These are phyloP conservation scores for Starmerella stellata DNA, from an alignment of 805 yeast genomes.

Conservation along the genomic window DNA sequence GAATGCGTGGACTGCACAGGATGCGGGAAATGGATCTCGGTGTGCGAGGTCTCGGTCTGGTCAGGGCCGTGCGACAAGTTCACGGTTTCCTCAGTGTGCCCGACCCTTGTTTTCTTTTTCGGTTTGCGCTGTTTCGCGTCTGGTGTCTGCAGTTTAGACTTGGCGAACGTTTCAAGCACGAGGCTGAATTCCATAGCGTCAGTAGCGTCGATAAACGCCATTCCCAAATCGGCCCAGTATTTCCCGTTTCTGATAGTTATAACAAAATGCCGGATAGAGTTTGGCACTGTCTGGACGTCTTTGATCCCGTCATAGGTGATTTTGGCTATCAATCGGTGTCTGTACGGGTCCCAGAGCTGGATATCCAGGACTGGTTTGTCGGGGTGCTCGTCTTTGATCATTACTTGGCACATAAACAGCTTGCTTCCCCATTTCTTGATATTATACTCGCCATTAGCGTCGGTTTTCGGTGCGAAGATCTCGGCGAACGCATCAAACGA, in stretches of 20 bases:
- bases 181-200: conserved; percentile 25
- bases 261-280: conserved; percentile 25
- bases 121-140: too few species aligned
- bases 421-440: neutral
- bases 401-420: neutral
- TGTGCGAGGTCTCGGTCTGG: too few species aligned
- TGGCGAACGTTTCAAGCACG: conserved; percentile 24
- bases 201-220: conserved; percentile 24
- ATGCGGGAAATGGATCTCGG: too few species aligned
- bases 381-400: conserved; percentile 6
- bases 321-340: conserved; percentile 23
- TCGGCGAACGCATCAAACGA: neutral
- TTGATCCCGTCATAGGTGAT: conserved; percentile 21
- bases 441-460: neutral
- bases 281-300: conserved; percentile 22
- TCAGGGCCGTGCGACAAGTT: too few species aligned
- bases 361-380: conserved; percentile 13
- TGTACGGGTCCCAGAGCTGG: conserved; percentile 19
- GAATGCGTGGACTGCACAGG: too few species aligned
- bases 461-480: neutral
- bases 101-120: too few species aligned
- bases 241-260: conserved; percentile 22
- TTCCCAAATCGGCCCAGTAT: conserved; percentile 27
- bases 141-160: too few species aligned
- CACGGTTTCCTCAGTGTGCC: too few species aligned